Evolutionary conservation across 495 filamentous ascomycete species (phyloP), one percentile per base, ranked within the genome.

Genomic region (Hypoxylon fuscum): DNA sequence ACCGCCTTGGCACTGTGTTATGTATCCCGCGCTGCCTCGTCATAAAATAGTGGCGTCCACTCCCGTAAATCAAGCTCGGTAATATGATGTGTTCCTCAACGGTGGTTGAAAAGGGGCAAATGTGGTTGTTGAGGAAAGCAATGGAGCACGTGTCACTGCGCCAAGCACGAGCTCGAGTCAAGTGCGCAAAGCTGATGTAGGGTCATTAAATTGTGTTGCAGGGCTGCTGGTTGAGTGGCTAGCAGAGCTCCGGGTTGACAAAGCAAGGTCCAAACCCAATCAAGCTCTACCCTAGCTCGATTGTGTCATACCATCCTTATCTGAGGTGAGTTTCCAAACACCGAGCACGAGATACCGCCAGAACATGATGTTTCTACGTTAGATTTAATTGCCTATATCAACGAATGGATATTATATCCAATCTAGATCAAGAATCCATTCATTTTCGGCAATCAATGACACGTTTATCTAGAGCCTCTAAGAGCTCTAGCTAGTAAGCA

Each of bases 241-340:
- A 41, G 11, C 21, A 53, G 48, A 63, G 59, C 52, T 63, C 52
- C 52, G 51, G 48, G 5, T 31, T 38, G 21, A 17, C n/a, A 46
- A 27, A 43, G 44, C 37, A 45, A 21, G 29, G 17, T 38, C 43
- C 32, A 44, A n/a, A 23, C 9, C 60, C 62, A 55, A 55, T 50
- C 49, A 59, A 50, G 48, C 49, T 59, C n/a, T 15, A 55, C 51
- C 56, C 50, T 56, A 52, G 62, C 50, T 60, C 45, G 51, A 66
- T 66, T 66, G 62, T 66, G 62, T 66, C 62, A 66, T 66, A 55
- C 51, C 51, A 56, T 66, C 45, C 45, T 57, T 66, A 66, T 66
- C 62, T 66, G 62, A 66, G 62, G 55, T 35, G 40, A 60, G 51
- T 59, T 31, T 37, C 20, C n/a, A n/a, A 18, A 45, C 25, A 7